Evolutionary conservation across 2,329 filamentous ascomycete genomes (phyloP).

Genomic region (Verticillium dahliae): DNA sequence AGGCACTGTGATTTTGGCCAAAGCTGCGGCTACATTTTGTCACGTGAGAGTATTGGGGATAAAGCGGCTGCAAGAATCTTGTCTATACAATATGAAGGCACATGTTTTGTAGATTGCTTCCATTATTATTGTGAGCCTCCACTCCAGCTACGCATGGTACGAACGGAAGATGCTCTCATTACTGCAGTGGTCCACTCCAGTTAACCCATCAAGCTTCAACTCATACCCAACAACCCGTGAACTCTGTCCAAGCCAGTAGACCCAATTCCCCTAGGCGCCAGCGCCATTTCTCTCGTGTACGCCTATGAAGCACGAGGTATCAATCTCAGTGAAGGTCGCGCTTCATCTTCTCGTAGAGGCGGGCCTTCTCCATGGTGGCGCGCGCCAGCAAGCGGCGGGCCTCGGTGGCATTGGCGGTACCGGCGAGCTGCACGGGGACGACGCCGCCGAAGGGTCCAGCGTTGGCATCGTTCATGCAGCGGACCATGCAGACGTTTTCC

Average conservation of each 20-base stretch:
- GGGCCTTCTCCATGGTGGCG: slow-evolving; percentile 3
- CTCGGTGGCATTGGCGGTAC: slow-evolving; percentile 6
- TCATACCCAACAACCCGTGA: neutral
- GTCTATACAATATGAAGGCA: no score
- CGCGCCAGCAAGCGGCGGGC: slow-evolving; percentile 10
- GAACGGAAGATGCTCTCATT: neutral
- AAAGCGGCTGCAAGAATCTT: no score
- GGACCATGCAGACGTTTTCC: slow-evolving; percentile 50
- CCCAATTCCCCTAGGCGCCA: neutral
- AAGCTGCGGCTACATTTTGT: no score
- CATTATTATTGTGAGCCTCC: no score
- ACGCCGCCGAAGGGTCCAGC: slow-evolving; percentile 50
- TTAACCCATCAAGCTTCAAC: neutral
- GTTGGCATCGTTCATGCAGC: slow-evolving; percentile 48
- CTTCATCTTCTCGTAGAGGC: neutral
- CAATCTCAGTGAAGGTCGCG: neutral
- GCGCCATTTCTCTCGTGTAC: neutral
- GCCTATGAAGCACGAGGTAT: neutral
- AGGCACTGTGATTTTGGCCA: no score
- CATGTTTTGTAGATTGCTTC: no score
- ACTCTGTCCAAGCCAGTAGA: neutral
- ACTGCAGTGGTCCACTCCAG: neutral
- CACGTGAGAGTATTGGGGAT: no score
- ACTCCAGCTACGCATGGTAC: no score
- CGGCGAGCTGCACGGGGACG: slow-evolving; percentile 17